A percentile compares a stretch with the other conserved stretches of the same genome.
Evolutionary conservation across 2,329 filamentous ascomycete species (phyloP).

Genomic region (Pestalotiopsis fici): DNA sequence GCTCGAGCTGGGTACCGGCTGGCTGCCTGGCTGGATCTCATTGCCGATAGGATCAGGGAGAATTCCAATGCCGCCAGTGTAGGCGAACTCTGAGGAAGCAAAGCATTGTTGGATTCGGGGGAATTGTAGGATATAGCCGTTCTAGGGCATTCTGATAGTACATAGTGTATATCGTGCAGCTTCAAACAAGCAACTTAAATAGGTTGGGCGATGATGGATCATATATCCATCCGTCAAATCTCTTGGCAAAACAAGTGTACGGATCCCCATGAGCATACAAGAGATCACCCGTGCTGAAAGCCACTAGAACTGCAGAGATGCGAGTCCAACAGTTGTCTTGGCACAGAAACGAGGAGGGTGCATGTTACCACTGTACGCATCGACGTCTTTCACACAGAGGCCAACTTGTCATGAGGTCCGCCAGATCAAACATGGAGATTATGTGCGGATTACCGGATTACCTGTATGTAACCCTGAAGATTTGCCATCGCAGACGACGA

Average conservation of each 20-base stretch:
- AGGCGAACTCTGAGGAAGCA: constrained; percentile 31
- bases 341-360: background rate
- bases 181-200: background rate
- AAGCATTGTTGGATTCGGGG: background rate
- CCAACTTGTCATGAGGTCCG: background rate
- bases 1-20: constrained; percentile 70
- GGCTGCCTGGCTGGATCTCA: constrained; percentile 66
- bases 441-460: background rate
- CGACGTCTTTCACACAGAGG: background rate
- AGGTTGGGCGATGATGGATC: background rate
- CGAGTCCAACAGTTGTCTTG: background rate
- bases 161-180: background rate
- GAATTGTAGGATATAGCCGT: background rate
- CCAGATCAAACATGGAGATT: background rate
- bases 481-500: background rate
- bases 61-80: constrained; percentile 15
- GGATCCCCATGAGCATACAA: background rate
- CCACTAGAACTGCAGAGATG: background rate
- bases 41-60: constrained; percentile 42
- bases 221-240: background rate
- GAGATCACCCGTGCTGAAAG: background rate
- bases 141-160: background rate
- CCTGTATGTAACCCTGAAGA: background rate
- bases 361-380: background rate
- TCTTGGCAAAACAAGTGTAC: background rate